These are phyloP conservation scores for Carallia pectinifolia DNA, from an alignment of 345 rosid species.

Conservation along the genomic window DNA sequence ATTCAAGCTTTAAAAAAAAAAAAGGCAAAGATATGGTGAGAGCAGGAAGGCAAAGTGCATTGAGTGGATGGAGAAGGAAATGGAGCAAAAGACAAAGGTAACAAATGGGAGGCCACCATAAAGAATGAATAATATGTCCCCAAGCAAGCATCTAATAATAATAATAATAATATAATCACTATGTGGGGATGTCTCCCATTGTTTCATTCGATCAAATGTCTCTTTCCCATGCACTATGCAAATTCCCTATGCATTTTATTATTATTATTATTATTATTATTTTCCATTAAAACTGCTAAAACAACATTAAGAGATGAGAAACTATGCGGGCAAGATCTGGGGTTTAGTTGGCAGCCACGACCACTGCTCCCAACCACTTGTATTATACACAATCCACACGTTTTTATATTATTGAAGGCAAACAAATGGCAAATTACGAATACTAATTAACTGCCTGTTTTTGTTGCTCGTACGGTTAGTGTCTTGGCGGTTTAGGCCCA, in stretches of 20 bases:
- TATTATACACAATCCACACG: no score
- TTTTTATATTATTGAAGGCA: no score
- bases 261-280: no score
- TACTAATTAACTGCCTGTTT: no score
- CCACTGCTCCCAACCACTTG: no score
- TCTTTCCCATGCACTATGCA: constrained; percentile 36
- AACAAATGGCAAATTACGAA: no score
- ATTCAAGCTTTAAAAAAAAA: constrained; percentile 13
- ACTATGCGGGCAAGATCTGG: no score
- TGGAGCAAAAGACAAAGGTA: constrained; percentile 71
- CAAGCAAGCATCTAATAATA: constrained; percentile 58
- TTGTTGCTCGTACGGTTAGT: no score
- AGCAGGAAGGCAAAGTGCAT: constrained; percentile 42
- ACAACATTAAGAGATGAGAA: no score
- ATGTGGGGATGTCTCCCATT: constrained; percentile 59
- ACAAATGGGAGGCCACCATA: constrained; percentile 57
- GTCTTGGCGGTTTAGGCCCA: no score
- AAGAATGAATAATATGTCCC: constrained; percentile 62
- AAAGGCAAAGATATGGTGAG: constrained; percentile 16
- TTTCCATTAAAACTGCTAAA: no score
- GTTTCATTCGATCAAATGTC: constrained; percentile 27
- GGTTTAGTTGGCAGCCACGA: no score
- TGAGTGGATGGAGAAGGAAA: constrained; percentile 51
- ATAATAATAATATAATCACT: constrained; percentile 23
- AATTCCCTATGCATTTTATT: neutral